Evolutionary conservation across 2,329 filamentous ascomycete species (phyloP), one percentile per base, ranked within the genome.

Genomic region (Clonostachys rhizophaga): DNA sequence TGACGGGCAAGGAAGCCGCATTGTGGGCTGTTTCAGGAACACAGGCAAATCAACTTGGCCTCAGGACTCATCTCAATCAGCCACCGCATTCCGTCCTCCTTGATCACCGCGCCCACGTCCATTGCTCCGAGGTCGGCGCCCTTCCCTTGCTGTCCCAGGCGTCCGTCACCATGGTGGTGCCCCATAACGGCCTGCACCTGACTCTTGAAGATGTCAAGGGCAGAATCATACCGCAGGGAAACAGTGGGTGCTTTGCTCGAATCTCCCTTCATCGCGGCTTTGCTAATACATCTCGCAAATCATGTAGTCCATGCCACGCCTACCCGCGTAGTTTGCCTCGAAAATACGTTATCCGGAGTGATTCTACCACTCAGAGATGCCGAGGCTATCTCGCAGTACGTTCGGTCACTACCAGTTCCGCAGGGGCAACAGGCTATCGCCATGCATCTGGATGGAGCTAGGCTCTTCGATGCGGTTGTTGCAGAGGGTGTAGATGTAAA

Each of bases 21-120:
- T 74, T 96, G 5, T 84, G 96, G 46, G 89, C 96, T 47, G 75
- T 95, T 49, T 94, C 89, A 0, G 92, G 92, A 5, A 96, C 91
- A 5, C 95, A 96, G 91, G 91, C 90, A 37, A 96, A 96, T 68
- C 91, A 96, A 64, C 74, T 96, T n/a, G 84, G 86, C 1, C 76
- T 96, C 40, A 82, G 91, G 37, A 78, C 87, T 2, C 86, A 94
- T 49, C 76, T 96, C 13, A 78, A 74, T 1, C 86, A 89, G 50
- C 91, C 91, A 13, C 92, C 92, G 0, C 83, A 95, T 62, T 79
- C 80, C 8, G 80, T 96, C 6, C 70, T 96, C 8, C 89, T 87
- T 55, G 91, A 96, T 61, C 73, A 84, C 53, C 79, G 89, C 34
- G 80, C 83, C 5, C 92, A 96, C 62, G 87, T 96, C 49, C 72